Conservation (phyloP, 495 filamentous ascomycete species). For the Apodospora peruviana region DNA sequence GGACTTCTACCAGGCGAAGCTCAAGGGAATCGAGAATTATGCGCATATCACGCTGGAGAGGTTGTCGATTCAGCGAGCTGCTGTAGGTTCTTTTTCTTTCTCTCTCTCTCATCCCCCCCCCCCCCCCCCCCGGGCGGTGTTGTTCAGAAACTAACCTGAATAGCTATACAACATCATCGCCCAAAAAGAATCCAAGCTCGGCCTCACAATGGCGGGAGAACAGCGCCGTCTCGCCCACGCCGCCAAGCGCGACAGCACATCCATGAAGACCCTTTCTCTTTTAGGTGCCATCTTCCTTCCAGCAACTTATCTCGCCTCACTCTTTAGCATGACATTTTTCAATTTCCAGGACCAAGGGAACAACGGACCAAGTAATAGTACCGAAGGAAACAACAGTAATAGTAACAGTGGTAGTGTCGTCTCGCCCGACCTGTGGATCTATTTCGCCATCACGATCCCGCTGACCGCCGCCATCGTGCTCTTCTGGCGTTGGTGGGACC, state of each 20-base stretch:
- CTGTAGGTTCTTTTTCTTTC: constrained; percentile 28
- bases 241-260: constrained; percentile 49
- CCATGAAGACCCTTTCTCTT: constrained; percentile 52
- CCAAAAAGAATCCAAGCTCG: constrained; percentile 52
- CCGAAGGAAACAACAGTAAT: constrained; percentile 2
- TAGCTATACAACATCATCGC: constrained; percentile 54
- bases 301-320: constrained; percentile 46
- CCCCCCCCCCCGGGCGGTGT: background rate
- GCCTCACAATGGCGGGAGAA: constrained; percentile 51
- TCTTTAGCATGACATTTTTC: constrained; percentile 56
- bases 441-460: constrained; percentile 49
- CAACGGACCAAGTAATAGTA: background rate
- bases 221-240: constrained; percentile 51
- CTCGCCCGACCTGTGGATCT: constrained; percentile 46
- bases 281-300: constrained; percentile 53
- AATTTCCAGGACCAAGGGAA: constrained; percentile 33
- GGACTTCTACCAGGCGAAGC: constrained; percentile 50
- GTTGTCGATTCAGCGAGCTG: constrained; percentile 47
- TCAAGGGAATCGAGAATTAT: constrained; percentile 53
- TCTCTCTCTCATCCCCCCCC: too few relatives aligned
- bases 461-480: constrained; percentile 41
- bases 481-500: constrained; percentile 43
- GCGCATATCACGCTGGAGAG: constrained; percentile 49
- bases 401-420: constrained; percentile 16
- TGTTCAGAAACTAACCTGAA: background rate